These are phyloP conservation scores for Acorus gramineus DNA, from an alignment of 106 monocot genomes.

Conservation along the genomic window DNA sequence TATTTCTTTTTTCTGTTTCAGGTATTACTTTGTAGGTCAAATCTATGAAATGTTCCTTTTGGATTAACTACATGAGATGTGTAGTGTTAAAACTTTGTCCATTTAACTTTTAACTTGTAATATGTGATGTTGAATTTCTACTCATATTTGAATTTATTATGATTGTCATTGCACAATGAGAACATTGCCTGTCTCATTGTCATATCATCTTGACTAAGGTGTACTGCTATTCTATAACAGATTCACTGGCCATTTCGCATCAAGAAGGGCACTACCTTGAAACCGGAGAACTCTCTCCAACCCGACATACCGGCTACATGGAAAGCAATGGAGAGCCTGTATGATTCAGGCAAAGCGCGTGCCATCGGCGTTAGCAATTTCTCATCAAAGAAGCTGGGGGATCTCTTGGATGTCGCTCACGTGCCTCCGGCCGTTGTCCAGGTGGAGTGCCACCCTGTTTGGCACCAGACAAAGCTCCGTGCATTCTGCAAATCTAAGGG, in stretches of 20 bases:
- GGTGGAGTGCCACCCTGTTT: constrained; percentile 78
- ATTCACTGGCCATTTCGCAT: constrained; percentile 61
- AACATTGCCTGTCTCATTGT: no score
- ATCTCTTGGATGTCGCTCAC: constrained; percentile 44
- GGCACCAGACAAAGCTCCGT: constrained; percentile 71
- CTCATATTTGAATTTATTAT: no score
- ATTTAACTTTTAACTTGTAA: no score
- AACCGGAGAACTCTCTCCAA: constrained; percentile 36
- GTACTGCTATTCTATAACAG: background rate
- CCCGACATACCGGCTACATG: constrained; percentile 70
- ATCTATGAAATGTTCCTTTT: no score
- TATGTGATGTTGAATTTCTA: no score
- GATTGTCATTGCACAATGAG: no score
- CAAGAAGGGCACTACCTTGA: constrained; percentile 40
- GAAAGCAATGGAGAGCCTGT: constrained; percentile 67
- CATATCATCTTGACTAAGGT: no score
- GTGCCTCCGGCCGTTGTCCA: constrained; percentile 73
- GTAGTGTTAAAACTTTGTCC: no score
- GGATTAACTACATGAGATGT: no score
- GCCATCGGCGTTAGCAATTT: constrained; percentile 94
- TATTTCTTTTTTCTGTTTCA: no score
- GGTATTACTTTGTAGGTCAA: no score
- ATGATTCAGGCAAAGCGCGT: constrained; percentile 69
- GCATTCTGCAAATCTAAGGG: constrained; percentile 53
- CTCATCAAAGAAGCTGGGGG: constrained; percentile 63